phyloP scores from a whole-genome alignment of 495 filamentous ascomycete species.

The Aspergillus bridgeri region DNA sequence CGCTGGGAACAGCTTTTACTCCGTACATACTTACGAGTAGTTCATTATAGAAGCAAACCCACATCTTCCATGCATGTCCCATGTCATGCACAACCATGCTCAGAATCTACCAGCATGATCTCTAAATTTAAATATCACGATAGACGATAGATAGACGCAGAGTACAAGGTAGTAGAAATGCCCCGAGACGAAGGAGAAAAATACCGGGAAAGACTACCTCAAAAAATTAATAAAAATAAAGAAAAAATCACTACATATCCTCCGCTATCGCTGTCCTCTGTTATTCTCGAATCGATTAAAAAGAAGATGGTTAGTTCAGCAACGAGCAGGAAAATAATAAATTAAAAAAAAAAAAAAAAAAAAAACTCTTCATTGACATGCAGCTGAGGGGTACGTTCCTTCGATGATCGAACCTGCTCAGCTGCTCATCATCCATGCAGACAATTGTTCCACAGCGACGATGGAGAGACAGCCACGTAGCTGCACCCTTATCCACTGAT shows the following conservation, averaged over 20 bases:
- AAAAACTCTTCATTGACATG: background rate
- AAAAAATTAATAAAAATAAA: no score
- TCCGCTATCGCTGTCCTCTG: background rate
- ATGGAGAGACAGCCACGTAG: constrained; percentile 23
- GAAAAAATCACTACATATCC: background rate
- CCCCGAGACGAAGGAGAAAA: background rate
- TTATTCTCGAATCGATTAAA: background rate
- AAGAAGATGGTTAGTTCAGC: background rate
- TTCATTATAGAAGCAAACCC: background rate
- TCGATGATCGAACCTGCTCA: constrained; percentile 16
- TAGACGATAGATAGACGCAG: background rate
- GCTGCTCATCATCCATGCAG: constrained; percentile 25
- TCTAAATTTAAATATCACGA: background rate
- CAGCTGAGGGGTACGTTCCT: background rate
- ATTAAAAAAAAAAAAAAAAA: background rate
- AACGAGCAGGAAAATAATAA: background rate
- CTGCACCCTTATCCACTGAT: constrained; percentile 14
- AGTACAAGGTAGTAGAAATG: background rate
- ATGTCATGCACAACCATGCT: constrained; percentile 4
- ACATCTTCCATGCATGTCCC: constrained; percentile 4
- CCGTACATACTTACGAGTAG: background rate
- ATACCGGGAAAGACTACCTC: background rate
- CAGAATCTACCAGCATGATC: background rate
- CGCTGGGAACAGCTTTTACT: no score
- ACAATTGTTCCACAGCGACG: constrained; percentile 19